Percentiles rank a stretch among this genome's conserved stretches.
Conservation (phyloP, 108 stramenopile genomes). For the Aurantiochytrium sp. region DNA sequence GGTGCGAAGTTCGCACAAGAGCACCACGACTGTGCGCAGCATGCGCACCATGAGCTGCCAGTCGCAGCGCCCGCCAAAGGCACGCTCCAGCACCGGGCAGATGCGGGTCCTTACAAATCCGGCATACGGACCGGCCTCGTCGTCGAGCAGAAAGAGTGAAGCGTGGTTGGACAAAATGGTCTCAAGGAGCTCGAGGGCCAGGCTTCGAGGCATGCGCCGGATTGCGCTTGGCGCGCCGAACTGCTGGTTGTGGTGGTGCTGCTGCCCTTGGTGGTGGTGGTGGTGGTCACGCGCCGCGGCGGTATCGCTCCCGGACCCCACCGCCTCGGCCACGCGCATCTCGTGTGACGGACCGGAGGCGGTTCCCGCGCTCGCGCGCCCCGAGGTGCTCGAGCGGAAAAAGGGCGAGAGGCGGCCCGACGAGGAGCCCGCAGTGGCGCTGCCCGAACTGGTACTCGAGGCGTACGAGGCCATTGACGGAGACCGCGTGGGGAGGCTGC, state of each 20-base stretch:
- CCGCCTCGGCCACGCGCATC: too few relatives aligned
- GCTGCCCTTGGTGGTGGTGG: too few relatives aligned
- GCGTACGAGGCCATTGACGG: not conserved
- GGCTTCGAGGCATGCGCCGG: not conserved
- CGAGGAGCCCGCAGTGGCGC: not conserved
- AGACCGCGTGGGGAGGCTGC: not conserved
- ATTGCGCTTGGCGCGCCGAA: not conserved
- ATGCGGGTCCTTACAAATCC: not conserved
- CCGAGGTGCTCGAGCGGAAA: not conserved
- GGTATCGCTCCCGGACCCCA: too few relatives aligned
- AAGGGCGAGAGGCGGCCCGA: not conserved
- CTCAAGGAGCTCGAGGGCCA: not conserved
- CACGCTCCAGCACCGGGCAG: not conserved
- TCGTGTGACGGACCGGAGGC: too few relatives aligned
- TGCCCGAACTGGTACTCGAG: not conserved
- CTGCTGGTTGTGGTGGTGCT: too few relatives aligned
- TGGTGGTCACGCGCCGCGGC: too few relatives aligned
- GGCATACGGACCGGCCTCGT: not conserved
- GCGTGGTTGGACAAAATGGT: constrained; percentile 12
- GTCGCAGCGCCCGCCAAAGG: constrained; percentile 12
- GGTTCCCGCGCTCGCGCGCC: too few relatives aligned
- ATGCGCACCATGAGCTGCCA: constrained; percentile 1
- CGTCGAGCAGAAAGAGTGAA: not conserved
- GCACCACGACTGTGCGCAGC: not conserved
- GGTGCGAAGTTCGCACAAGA: not conserved